A percentile compares a stretch with the other conserved stretches of the same genome.
Conservation (phyloP, 1,284 basidiomycete species). For the Moesziomyces aphidis region DNA sequence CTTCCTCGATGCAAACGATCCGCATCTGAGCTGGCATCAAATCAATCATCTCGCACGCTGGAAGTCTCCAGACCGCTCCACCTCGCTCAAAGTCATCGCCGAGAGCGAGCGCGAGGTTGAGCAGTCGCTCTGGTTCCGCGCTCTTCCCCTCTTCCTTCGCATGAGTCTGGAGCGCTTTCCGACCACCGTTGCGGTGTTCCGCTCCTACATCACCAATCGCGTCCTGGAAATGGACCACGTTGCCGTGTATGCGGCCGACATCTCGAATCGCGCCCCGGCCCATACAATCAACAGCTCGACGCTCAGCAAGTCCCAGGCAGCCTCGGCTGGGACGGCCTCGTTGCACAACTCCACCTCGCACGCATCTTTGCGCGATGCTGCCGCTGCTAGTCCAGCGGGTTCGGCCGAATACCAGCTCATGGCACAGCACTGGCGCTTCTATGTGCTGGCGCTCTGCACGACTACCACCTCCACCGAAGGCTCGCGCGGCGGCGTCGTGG, state of each 20-base stretch:
- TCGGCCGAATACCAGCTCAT: conserved; percentile 74
- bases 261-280: conserved; percentile 43
- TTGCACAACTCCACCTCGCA: conserved; percentile 33
- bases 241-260: conserved; percentile 67
- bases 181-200: conserved; percentile 67
- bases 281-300: conserved; percentile 24
- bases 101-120: conserved; percentile 70
- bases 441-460: conserved; percentile 83
- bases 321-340: conserved; percentile 25
- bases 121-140: conserved; percentile 68
- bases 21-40: conserved; percentile 49
- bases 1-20: conserved; percentile 50
- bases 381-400: conserved; percentile 51
- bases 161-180: conserved; percentile 68
- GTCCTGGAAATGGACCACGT: conserved; percentile 69
- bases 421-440: conserved; percentile 88
- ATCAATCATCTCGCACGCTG: conserved; percentile 47
- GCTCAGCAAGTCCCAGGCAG: conserved; percentile 38
- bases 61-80: conserved; percentile 41
- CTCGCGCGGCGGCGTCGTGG: conserved; percentile 72
- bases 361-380: conserved; percentile 44
- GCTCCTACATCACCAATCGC: conserved; percentile 66
- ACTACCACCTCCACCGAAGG: conserved; percentile 71
- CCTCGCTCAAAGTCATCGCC: conserved; percentile 62
- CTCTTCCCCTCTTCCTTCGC: conserved; percentile 68